Conservation (phyloP, 139 green algal genomes). For the Raphidocelis subcapitata region DNA sequence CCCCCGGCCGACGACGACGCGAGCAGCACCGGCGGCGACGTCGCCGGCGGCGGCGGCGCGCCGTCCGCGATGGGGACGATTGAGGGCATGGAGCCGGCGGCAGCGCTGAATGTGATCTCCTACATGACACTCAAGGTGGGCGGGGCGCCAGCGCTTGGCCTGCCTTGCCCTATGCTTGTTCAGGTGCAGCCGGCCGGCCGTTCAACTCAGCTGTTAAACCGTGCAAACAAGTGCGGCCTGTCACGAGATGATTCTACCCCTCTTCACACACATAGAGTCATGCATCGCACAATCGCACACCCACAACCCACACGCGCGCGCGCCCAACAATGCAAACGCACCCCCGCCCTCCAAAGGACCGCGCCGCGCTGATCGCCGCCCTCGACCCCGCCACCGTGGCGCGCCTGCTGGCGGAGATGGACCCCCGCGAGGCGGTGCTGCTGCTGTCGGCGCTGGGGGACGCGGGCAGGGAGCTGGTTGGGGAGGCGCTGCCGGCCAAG, state of each 20-base stretch:
- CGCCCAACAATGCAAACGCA: no score
- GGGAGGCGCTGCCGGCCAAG: constrained; percentile 29
- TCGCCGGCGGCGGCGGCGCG: background rate
- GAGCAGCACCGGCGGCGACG: no score
- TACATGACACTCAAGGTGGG: constrained; percentile 41
- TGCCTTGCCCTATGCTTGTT: no score
- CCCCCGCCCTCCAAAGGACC: constrained; percentile 19
- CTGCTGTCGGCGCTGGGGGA: constrained; percentile 44
- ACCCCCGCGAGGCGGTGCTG: constrained; percentile 32
- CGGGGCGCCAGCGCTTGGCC: no score
- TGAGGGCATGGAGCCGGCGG: constrained; percentile 21
- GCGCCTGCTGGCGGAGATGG: constrained; percentile 36
- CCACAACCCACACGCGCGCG: no score
- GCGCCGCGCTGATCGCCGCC: constrained; percentile 29
- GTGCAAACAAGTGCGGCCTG: no score
- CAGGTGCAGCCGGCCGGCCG: no score
- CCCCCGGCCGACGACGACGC: no score
- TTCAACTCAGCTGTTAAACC: no score
- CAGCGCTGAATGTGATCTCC: constrained; percentile 37
- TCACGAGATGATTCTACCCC: no score
- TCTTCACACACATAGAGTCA: no score
- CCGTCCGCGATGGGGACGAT: constrained; percentile 35
- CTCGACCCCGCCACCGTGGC: constrained; percentile 38
- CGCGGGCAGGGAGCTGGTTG: constrained; percentile 22
- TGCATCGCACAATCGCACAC: no score